Evolutionary conservation across 2,329 filamentous ascomycete species (phyloP), one percentile per base, ranked within the genome.

Genomic region (Chaetomium olivaceum): DNA sequence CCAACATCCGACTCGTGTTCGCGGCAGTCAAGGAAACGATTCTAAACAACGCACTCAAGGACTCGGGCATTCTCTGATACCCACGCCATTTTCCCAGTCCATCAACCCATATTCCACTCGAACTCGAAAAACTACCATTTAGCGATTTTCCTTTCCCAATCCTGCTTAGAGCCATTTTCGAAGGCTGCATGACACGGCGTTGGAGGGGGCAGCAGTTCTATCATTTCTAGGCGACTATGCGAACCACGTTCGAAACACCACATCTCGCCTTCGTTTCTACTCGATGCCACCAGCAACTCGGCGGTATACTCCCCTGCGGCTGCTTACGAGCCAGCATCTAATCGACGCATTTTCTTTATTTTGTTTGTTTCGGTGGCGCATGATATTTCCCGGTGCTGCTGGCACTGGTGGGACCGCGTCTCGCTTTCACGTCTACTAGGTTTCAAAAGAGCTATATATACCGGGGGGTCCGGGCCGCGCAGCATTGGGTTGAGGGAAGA

Each of bases 21-120:
- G 95, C 94, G 39, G 95, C 95, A 9, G 95, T 99, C 67, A 99
- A 99, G 78, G 95, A 99, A 80, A 99, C 95, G 39, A 99, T 99
- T 74, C 82, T 99, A 72, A 96, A 98, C 79, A 99, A 99, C 77
- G 95, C 95, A 57, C 86, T 99, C 72, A 97, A 96, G 81, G 95
- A 99, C 78, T 98, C 95, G 25, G 95, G 95, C 72, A 98, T 99
- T 78, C 87, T 99, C 73, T 93, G 80, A 90, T 61, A 52, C 21
- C 36, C 50, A 19, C 43, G 21, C 11, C 2, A n/a, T 46, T 16
- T n/a, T 29, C 48, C 54, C 36, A 14, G 57, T 27, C 50, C 12
- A 33, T 31, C 36, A n/a, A 39, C 58, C 25, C 31, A 56, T 58
- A 58, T 61, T 52, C 51, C 51, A 48, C 25, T 48, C 58, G 39